Base-by-base conservation (phyloP, 495 filamentous ascomycete genomes). In the Talaromyces ruber region DNA sequence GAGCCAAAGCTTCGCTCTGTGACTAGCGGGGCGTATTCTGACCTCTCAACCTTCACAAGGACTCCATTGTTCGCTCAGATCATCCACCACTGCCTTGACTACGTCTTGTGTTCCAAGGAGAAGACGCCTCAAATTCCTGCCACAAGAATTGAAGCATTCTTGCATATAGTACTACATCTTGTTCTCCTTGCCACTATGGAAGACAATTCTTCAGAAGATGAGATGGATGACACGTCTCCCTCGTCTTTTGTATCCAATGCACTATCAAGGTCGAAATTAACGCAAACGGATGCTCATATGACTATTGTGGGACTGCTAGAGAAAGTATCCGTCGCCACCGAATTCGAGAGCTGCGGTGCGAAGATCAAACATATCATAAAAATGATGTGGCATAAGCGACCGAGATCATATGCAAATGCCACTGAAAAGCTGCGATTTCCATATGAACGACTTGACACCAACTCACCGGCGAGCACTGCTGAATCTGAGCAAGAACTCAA, bases 131-230 rank as follows among this genome's bases (percentile, higher is more conserved):
- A 75, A 26, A 88, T 97, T 39, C 92, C 89, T 25, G 76, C 79
- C 7, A 96, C 92, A 4, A 81, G 93, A 43, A 79, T 97, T 29
- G 94, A 99, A 72, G 88, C 89, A 3, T 97, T 94, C 79, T 71
- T 98, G 34, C 92, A 97, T 67, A 87, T 97, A 32, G 85, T 96
- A 12, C 73, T 99, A 39, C 94, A 98, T 72, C 80, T 99, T 29
- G 80, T 88, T 7, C 82, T 97, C 34, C 81, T 94, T 39, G 92
- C 92, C 34, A 85, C 93, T 30, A 72, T 87, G 12, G 95, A 98
- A 74, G 94, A 97, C 67, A 74, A 82, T 29, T 79, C 78, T 8
- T 74, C 77, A 43, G 88, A 91, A 53, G 78, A 81, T 59, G 76
- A 80, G 32, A 76, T 80, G 70, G 71, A 76, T 1, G 74, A 81